These are phyloP conservation scores for Nicotiana noctiflora DNA, from an alignment of 257 asterid genomes.

Conservation along the genomic window DNA sequence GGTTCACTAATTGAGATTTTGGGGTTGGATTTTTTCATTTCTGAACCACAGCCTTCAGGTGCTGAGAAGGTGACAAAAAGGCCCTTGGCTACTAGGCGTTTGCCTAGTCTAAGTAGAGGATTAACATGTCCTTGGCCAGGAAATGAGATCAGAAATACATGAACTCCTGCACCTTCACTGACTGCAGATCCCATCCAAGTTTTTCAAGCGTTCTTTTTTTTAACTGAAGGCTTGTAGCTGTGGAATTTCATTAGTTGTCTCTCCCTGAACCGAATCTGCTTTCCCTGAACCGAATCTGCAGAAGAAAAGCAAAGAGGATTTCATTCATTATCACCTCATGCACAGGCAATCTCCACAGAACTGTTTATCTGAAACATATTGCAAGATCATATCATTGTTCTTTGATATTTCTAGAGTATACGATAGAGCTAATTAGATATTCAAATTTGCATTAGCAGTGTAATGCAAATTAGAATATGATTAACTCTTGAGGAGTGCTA, in stretches of 20 bases:
- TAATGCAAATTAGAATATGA: no score
- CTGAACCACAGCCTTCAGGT: conserved; percentile 37
- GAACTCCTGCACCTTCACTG: not conserved
- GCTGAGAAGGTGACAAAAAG: conserved; percentile 27
- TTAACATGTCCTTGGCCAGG: conserved; percentile 2
- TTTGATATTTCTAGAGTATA: no score
- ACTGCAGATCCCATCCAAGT: not conserved
- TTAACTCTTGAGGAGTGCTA: no score
- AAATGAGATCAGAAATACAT: not conserved
- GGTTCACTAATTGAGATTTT: not conserved
- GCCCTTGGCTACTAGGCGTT: conserved; percentile 22
- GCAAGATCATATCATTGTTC: no score
- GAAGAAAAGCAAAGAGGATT: not conserved
- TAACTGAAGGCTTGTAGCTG: no score
- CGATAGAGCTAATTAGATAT: no score
- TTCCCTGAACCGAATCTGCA: no score
- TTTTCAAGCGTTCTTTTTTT: no score
- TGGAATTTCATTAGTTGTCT: no score
- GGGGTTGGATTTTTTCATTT: conserved; percentile 35
- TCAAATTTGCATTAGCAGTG: no score
- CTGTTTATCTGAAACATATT: no score
- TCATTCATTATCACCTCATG: conserved; percentile 40
- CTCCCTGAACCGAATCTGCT: no score
- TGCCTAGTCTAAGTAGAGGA: not conserved
- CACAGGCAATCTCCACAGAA: conserved; percentile 77